Conservation (phyloP, 305 asterid genomes). For the Salvia sclarea region DNA sequence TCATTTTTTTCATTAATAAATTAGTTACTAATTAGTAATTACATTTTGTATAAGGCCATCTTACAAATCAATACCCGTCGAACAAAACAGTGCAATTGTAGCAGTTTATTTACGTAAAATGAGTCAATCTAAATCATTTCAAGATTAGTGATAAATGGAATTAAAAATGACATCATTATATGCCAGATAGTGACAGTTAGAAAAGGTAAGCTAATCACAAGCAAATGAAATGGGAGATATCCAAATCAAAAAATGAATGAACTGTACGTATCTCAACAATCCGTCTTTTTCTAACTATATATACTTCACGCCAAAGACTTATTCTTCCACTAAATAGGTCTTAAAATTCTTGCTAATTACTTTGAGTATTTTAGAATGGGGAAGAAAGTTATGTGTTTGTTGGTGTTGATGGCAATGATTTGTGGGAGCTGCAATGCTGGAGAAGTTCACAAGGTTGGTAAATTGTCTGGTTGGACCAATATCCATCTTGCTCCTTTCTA, state of each 20-base stretch:
- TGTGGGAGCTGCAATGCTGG: slow-evolving; percentile 15
- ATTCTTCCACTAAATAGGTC: not conserved
- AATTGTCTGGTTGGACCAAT: slow-evolving; percentile 49
- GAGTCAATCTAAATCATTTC: not conserved
- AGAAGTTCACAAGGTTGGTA: slow-evolving; percentile 54
- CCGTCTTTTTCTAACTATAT: not conserved
- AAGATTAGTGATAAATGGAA: not conserved
- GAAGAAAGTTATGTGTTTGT: slow-evolving; percentile 14
- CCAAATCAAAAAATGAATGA: not conserved
- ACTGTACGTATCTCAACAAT: not conserved
- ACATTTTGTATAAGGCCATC: no score
- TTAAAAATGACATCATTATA: not conserved
- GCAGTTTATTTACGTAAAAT: not conserved
- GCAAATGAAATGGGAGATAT: not conserved
- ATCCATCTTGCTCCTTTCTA: slow-evolving; percentile 19
- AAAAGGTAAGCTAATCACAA: slow-evolving; percentile 2
- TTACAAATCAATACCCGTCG: no score
- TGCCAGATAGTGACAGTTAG: not conserved
- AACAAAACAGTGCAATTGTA: no score
- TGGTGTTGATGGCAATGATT: not conserved
- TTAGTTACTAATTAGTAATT: no score
- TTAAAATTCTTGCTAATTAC: not conserved
- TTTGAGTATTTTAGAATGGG: slow-evolving; percentile 8
- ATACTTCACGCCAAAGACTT: not conserved
- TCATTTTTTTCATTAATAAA: no score